A percentile compares a stretch with the other conserved stretches of the same genome.
Conservation (phyloP, 192 early-diverging fungal species). For the Linnemannia schmuckeri region DNA sequence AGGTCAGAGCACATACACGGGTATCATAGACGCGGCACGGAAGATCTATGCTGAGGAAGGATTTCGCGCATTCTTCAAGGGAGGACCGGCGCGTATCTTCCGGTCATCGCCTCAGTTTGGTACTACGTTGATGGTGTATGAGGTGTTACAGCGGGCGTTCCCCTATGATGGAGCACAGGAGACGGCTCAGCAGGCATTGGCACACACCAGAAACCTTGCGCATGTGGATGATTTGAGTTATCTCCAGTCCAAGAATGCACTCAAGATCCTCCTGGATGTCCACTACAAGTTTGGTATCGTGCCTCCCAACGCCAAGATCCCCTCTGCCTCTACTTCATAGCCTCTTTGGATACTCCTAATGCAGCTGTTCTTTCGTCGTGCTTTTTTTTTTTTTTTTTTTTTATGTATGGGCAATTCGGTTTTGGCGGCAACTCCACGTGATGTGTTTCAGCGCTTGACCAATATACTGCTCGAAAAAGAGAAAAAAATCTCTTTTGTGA, state of each 20-base stretch:
- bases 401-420: too few relatives aligned
- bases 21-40: conserved; percentile 85
- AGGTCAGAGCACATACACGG: conserved; percentile 89
- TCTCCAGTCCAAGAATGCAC: conserved; percentile 65
- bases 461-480: too few relatives aligned
- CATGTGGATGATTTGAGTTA: conserved; percentile 53
- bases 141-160: conserved; percentile 82
- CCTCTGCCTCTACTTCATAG: conserved; percentile 2
- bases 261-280: conserved; percentile 67
- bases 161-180: conserved; percentile 59
- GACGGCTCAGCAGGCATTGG: conserved; percentile 27
- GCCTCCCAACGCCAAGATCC: conserved; percentile 37
- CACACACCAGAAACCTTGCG: conserved; percentile 7
- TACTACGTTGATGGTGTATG: conserved; percentile 92
- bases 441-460: too few relatives aligned
- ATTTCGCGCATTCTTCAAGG: conserved; percentile 96
- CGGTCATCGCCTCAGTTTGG: conserved; percentile 97
- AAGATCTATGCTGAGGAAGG: conserved; percentile 95
- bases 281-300: conserved; percentile 57
- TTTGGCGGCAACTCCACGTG: too few relatives aligned
- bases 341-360: too few relatives aligned
- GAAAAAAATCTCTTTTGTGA: too few relatives aligned
- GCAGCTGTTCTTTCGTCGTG: too few relatives aligned
- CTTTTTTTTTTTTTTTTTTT: too few relatives aligned
- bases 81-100: conserved; percentile 90